Percentiles rank a stretch among this genome's conserved stretches.
phyloP scores from a whole-genome alignment of 2,329 filamentous ascomycete genomes.

The Aspergillus spinulosporus region DNA sequence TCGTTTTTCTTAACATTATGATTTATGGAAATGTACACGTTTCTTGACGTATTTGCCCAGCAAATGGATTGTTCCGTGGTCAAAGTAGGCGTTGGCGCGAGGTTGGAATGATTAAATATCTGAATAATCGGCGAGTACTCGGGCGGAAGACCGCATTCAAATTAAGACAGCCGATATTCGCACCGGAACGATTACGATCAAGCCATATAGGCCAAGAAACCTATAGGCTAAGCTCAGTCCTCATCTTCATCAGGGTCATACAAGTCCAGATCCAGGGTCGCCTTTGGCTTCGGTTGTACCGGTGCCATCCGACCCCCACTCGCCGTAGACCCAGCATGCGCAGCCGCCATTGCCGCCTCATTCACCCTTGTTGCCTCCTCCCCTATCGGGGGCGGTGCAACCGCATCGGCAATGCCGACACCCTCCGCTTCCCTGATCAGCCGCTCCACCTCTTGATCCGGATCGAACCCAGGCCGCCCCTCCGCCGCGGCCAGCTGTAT shows the following conservation, averaged over 20 bases:
- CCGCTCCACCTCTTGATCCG: constrained; percentile 51
- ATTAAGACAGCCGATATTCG: too few species aligned
- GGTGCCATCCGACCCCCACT: constrained; percentile 18
- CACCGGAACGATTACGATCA: too few species aligned
- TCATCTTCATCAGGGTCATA: constrained; percentile 51
- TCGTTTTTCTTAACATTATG: background rate
- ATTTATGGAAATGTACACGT: background rate
- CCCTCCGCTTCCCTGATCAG: constrained; percentile 58
- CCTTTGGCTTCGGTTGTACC: constrained; percentile 37
- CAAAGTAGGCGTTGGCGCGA: too few species aligned
- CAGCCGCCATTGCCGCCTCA: constrained; percentile 38
- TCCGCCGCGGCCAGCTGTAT: constrained; percentile 46
- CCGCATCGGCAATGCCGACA: constrained; percentile 46
- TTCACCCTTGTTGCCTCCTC: constrained; percentile 37
- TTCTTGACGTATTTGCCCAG: too few species aligned
- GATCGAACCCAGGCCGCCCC: constrained; percentile 57
- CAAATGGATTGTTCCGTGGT: too few species aligned
- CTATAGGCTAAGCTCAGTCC: constrained; percentile 18
- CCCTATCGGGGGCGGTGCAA: constrained; percentile 38
- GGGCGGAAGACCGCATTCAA: too few species aligned
- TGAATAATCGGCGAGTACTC: too few species aligned
- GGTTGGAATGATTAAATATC: too few species aligned
- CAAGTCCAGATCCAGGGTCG: constrained; percentile 46
- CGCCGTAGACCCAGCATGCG: constrained; percentile 29
- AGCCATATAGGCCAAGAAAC: too few species aligned